Evolutionary conservation across 1,284 basidiomycete species (phyloP).

Genomic region (Puccinia hordei): DNA sequence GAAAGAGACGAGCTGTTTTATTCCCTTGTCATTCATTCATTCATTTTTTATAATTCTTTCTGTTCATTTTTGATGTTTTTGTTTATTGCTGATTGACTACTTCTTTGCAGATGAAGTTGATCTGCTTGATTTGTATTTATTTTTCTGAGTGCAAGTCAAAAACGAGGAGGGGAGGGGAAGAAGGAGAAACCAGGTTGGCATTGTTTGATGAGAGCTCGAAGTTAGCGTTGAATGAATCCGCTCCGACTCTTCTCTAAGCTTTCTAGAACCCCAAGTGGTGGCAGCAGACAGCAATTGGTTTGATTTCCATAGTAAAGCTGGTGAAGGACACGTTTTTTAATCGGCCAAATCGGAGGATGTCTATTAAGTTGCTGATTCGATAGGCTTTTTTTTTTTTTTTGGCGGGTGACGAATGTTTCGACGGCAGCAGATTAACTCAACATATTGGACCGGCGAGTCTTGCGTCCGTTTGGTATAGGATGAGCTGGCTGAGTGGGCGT

Average conservation of each 20-base stretch:
- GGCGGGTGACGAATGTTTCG: not conserved
- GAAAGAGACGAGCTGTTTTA: too few relatives aligned
- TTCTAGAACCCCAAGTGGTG: too few relatives aligned
- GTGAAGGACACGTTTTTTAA: not conserved
- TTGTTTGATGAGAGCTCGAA: not conserved
- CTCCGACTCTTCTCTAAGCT: too few relatives aligned
- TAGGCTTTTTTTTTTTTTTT: not conserved
- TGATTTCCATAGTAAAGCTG: too few relatives aligned
- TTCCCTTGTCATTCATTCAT: too few relatives aligned
- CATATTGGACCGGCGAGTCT: constrained; percentile 34
- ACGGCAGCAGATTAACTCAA: not conserved
- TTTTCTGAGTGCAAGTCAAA: constrained; percentile 7
- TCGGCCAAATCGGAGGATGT: not conserved
- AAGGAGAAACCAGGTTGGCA: not conserved
- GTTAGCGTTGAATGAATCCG: not conserved
- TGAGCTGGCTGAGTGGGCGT: constrained; percentile 16
- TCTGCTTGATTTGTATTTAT: not conserved
- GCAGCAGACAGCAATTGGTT: too few relatives aligned
- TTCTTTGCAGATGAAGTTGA: not conserved
- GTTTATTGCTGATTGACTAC: not conserved
- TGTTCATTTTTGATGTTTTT: constrained; percentile 7
- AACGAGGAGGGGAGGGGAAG: not conserved
- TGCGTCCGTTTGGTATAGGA: not conserved
- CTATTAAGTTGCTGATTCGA: not conserved
- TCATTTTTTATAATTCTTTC: too few relatives aligned